Evolutionary conservation across 2,329 filamentous ascomycete genomes (phyloP).

Genomic region (Ascochyta pisi): DNA sequence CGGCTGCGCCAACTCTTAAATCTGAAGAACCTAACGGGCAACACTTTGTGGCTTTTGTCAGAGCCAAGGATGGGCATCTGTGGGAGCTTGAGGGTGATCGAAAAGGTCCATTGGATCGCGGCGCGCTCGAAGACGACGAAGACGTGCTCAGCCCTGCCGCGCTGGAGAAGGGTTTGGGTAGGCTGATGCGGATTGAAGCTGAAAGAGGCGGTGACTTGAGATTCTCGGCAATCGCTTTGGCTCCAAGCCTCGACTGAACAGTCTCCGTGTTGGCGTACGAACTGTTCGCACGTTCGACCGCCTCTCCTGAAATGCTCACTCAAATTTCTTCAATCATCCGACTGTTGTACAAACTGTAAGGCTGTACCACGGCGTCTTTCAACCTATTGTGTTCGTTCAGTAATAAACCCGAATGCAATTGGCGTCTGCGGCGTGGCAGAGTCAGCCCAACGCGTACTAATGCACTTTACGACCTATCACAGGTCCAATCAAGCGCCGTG

Average conservation of each 20-base stretch:
- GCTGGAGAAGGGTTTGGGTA: slow-evolving; percentile 50
- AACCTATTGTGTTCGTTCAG: no score
- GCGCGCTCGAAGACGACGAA: slow-evolving; percentile 49
- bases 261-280: no score
- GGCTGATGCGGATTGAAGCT: slow-evolving; percentile 46
- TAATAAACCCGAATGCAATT: no score
- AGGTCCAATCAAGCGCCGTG: no score
- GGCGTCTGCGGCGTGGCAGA: no score
- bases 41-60: slow-evolving; percentile 58
- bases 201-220: slow-evolving; percentile 50
- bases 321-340: no score
- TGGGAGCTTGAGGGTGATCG: slow-evolving; percentile 56
- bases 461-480: no score
- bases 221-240: slow-evolving; percentile 56
- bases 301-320: no score
- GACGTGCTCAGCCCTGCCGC: slow-evolving; percentile 55
- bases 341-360: no score
- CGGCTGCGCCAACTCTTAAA: slow-evolving; percentile 37
- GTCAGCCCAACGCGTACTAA: no score
- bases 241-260: slow-evolving; percentile 23
- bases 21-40: slow-evolving; percentile 44
- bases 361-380: no score
- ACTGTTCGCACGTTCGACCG: no score
- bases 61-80: slow-evolving; percentile 54
- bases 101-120: slow-evolving; percentile 55